Conservation (phyloP, 257 asterid species). For the Salvia hispanica region DNA sequence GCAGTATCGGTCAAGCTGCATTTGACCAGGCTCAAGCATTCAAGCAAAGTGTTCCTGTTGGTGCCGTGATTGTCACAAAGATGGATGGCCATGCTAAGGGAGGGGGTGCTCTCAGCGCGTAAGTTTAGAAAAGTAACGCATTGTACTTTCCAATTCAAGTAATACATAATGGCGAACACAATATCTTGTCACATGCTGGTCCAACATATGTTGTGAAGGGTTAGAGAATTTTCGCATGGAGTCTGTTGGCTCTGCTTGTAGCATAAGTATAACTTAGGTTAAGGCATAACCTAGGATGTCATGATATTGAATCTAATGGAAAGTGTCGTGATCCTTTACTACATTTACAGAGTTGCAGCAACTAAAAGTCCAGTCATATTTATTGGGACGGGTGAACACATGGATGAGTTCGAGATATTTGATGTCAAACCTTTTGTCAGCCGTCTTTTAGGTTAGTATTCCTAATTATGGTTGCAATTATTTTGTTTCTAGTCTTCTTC, state of each 20-base stretch:
- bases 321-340: constrained; percentile 20
- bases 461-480: constrained; percentile 1
- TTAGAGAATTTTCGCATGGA: too few relatives aligned
- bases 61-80: constrained; percentile 95
- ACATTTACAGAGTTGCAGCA: constrained; percentile 83
- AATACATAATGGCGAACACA: not conserved
- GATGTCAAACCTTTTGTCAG: constrained; percentile 98
- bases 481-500: constrained; percentile 11
- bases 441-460: constrained; percentile 81
- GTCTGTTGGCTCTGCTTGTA: too few relatives aligned
- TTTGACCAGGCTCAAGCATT: constrained; percentile 99
- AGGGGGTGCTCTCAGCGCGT: constrained; percentile 99
- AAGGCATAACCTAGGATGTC: too few relatives aligned
- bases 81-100: constrained; percentile 99
- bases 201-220: too few relatives aligned
- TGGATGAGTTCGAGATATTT: constrained; percentile 96
- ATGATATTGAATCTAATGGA: constrained; percentile 13
- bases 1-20: constrained; percentile 99
- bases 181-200: too few relatives aligned
- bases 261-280: too few relatives aligned
- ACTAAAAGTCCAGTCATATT: constrained; percentile 95
- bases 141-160: constrained; percentile 6
- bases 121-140: constrained; percentile 41
- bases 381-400: constrained; percentile 96
- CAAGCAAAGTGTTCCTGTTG: constrained; percentile 96